A percentile compares a stretch with the other conserved stretches of the same genome.
Evolutionary conservation across 2,329 filamentous ascomycete species (phyloP).

Genomic region (Xylaria arbuscula): DNA sequence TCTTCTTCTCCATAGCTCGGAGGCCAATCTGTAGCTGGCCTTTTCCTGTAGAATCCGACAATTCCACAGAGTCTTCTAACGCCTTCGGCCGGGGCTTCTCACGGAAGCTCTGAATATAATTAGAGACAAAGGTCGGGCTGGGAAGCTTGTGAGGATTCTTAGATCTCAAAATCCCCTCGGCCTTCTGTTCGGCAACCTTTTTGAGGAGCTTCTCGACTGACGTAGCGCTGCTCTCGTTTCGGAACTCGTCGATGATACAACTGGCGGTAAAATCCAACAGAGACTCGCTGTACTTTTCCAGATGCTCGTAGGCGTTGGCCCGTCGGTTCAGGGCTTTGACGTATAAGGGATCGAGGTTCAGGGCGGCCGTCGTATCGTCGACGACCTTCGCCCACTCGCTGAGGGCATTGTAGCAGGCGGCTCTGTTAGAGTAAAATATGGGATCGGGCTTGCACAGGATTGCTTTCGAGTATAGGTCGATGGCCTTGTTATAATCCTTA

Average conservation of each 20-base stretch:
- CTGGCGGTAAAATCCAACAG: slow-evolving; percentile 97
- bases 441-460: slow-evolving; percentile 97
- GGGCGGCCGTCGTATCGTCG: slow-evolving; percentile 94
- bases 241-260: slow-evolving; percentile 98
- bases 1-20: slow-evolving; percentile 83
- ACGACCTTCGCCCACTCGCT: slow-evolving; percentile 95
- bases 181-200: slow-evolving; percentile 96
- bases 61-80: slow-evolving; percentile 82
- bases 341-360: slow-evolving; percentile 93
- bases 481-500: slow-evolving; percentile 93
- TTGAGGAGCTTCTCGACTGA: slow-evolving; percentile 93
- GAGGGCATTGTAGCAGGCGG: slow-evolving; percentile 95
- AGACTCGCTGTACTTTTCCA: slow-evolving; percentile 90
- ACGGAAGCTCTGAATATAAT: slow-evolving; percentile 99
- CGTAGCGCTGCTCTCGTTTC: slow-evolving; percentile 87
- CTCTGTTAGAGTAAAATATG: slow-evolving; percentile 98
- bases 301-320: slow-evolving; percentile 95
- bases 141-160: slow-evolving; percentile 90
- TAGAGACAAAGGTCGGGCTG: slow-evolving; percentile 95
- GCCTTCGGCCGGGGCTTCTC: slow-evolving; percentile 81
- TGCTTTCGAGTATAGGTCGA: slow-evolving; percentile 93
- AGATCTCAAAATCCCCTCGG: slow-evolving; percentile 83
- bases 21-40: slow-evolving; percentile 88
- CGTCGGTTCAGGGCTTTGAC: slow-evolving; percentile 97
- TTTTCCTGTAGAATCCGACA: slow-evolving; percentile 81